Evolutionary conservation across 805 yeast species (phyloP).

Genomic region (Hanseniaspora clermontiae): DNA sequence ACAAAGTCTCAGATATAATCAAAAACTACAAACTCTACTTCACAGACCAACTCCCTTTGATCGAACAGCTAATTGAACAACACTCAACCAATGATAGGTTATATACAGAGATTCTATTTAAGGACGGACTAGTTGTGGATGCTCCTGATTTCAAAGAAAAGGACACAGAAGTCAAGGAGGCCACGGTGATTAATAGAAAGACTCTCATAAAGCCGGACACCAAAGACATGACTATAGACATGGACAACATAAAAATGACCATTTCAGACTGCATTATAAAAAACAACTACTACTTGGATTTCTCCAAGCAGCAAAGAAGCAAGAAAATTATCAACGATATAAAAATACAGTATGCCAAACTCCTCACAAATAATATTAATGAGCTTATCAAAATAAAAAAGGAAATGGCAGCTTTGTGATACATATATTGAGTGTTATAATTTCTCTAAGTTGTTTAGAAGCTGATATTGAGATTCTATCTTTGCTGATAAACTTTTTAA

Average conservation of each 20-base stretch:
- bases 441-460: not conserved
- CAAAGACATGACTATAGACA: not conserved
- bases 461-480: not conserved
- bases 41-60: not conserved
- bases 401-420: not conserved
- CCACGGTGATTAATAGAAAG: not conserved
- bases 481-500: not conserved
- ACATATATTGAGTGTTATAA: not conserved
- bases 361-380: not conserved
- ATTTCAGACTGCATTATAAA: not conserved
- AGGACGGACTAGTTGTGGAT: not conserved
- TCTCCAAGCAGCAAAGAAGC: not conserved
- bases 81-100: not conserved
- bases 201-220: not conserved
- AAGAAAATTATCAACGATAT: not conserved
- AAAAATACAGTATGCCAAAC: not conserved
- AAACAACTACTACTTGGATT: not conserved
- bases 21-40: conserved; percentile 2
- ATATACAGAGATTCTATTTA: not conserved
- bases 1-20: not conserved
- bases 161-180: not conserved
- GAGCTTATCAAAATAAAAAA: not conserved
- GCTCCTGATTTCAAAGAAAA: not conserved
- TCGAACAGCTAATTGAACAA: not conserved
- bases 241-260: not conserved